Evolutionary conservation across 257 asterid genomes (phyloP), one percentile per base, ranked within the genome.

Genomic region (Solanum appendiculatum): DNA sequence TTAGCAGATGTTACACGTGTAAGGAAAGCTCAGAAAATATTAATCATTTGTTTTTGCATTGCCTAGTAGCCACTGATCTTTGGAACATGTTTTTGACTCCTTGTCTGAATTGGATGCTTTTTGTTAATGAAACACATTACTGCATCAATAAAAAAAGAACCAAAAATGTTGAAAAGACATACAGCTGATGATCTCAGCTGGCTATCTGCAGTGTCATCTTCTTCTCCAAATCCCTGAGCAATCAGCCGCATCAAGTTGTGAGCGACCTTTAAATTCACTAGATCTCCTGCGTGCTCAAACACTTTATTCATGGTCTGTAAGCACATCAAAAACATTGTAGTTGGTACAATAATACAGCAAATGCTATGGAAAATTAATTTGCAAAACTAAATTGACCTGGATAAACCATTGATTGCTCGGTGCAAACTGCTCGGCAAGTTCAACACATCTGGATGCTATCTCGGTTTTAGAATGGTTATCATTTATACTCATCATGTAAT

Each of bases 331-430:
- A 81, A 18, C 68, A 81, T 1, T 14, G 84, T 31, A 81, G 68
- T 48, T 31, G 85, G 29, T 81, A 81, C 40, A 9, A 81, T 42
- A 81, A 18, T 81, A 80, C 12, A 81, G 42, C 5, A 81, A 81
- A 48, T 29, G 29, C 5, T 29, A 18, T 20, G 66, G 10, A 29
- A 44, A 16, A 5, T 9, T 46, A 36, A 73, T 37, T 74, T 33
- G 42, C 82, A 87, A 39, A 66, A 78, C 60, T 21, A 75, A 88
- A 87, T 86, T 86, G 72, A 97, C 99, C 99, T 93, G 96, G 90
- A 96, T 96, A 92, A 97, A 97, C 99, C 99, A 97, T 85, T 93
- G 97, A 92, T 97, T 97, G 95, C 99, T 97, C 58, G 98, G 98
- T 42, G 99, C 99, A 74, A 96, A 97, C 89, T 97, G 99, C 89